Conservation (phyloP, 345 rosid species). For the Syzygium jambos region DNA sequence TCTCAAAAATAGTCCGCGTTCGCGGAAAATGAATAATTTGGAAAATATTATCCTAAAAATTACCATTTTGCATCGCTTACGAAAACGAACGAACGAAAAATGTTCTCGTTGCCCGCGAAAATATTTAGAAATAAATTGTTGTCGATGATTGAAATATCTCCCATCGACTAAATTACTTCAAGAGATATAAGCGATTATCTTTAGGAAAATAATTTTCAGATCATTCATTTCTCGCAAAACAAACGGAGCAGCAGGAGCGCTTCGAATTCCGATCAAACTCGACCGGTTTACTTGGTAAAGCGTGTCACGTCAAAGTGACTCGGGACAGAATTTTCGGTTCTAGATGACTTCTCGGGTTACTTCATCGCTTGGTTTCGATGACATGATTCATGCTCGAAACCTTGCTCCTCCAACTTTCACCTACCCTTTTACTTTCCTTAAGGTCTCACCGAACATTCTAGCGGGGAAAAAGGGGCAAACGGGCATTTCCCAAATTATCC, state of each 20-base stretch:
- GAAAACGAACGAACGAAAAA: too few relatives aligned
- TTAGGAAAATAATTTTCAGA: too few relatives aligned
- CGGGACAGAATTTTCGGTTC: fast-evolving
- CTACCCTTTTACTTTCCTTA: background rate
- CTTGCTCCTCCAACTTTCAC: background rate
- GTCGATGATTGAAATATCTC: too few relatives aligned
- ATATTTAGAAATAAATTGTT: too few relatives aligned
- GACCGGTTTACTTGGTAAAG: fast-evolving
- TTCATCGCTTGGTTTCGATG: background rate
- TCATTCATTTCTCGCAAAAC: too few relatives aligned
- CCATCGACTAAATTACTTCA: too few relatives aligned
- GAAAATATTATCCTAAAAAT: too few relatives aligned
- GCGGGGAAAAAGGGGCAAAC: background rate
- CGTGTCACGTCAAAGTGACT: fast-evolving
- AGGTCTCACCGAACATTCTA: background rate
- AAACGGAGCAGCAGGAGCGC: too few relatives aligned
- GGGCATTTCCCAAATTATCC: background rate
- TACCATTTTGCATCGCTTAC: too few relatives aligned
- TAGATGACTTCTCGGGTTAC: background rate
- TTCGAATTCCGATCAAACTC: fast-evolving
- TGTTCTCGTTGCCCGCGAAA: too few relatives aligned
- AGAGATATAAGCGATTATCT: too few relatives aligned
- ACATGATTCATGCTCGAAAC: background rate
- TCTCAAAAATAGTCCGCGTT: background rate
- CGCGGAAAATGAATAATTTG: too few relatives aligned